A percentile compares a stretch with the other conserved stretches of the same genome.
These are phyloP conservation scores for Colletotrichum filicis DNA, from an alignment of 2,329 filamentous ascomycete genomes.

Conservation along the genomic window DNA sequence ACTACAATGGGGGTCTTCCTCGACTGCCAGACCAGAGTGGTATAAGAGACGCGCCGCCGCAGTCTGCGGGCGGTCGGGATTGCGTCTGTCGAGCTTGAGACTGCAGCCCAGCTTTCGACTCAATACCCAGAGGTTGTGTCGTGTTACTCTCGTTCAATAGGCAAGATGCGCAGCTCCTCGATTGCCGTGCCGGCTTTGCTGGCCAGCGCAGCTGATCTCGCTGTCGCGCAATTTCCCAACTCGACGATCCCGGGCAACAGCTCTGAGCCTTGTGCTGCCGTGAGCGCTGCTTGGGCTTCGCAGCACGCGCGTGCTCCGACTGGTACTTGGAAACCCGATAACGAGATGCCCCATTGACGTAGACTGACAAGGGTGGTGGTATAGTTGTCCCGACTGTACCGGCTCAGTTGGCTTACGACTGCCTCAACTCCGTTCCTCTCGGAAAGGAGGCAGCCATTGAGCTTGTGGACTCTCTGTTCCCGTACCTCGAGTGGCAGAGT, in stretches of 20 bases:
- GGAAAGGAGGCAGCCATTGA: conserved; percentile 50
- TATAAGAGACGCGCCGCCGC: conserved; percentile 5
- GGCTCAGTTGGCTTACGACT: conserved; percentile 51
- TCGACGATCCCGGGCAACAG: background rate
- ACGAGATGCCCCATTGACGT: background rate
- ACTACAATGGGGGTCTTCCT: background rate
- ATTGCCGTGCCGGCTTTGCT: conserved; percentile 15
- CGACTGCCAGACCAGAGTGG: too few relatives aligned
- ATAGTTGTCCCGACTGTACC: conserved; percentile 39
- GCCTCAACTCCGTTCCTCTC: conserved; percentile 54
- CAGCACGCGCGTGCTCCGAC: conserved; percentile 15
- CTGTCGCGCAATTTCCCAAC: conserved; percentile 1
- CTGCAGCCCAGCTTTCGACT: background rate
- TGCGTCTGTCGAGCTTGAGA: background rate
- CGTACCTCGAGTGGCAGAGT: conserved; percentile 55
- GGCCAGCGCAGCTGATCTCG: background rate
- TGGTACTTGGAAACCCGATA: background rate
- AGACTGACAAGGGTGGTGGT: background rate
- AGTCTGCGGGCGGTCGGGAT: background rate
- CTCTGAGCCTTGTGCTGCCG: conserved; percentile 23
- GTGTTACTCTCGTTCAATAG: background rate
- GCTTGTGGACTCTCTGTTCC: conserved; percentile 50
- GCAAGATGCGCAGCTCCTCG: conserved; percentile 21
- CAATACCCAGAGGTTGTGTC: background rate
- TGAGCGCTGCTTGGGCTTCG: conserved; percentile 18